Percentiles rank a stretch among this genome's conserved stretches.
phyloP scores from a whole-genome alignment of 177 flowering plant species.

The Vitis hybrid region DNA sequence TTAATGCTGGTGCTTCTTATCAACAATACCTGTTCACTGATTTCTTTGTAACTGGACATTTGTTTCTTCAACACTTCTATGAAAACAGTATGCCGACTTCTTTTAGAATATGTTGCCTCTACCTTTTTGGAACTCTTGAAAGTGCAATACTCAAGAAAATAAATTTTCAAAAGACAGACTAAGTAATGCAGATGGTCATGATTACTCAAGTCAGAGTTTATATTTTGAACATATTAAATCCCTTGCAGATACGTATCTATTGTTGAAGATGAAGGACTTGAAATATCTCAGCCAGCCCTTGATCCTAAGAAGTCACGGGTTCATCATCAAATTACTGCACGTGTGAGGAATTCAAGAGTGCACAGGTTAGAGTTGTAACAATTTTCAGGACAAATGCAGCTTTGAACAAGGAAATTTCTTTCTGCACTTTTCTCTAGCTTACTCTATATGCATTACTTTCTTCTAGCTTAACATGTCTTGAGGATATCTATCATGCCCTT shows the following conservation, averaged over 20 bases:
- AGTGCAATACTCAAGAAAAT: background rate
- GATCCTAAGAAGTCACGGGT: slow-evolving; percentile 72
- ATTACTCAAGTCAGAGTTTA: background rate
- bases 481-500: too few species aligned
- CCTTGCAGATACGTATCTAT: slow-evolving; percentile 67
- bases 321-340: slow-evolving; percentile 86
- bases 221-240: background rate
- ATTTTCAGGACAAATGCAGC: background rate
- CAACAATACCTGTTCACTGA: too few species aligned
- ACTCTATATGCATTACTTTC: too few species aligned
- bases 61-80: too few species aligned
- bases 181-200: background rate
- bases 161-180: background rate
- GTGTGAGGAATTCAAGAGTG: slow-evolving; percentile 50
- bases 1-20: too few species aligned
- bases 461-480: too few species aligned
- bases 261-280: slow-evolving; percentile 78
- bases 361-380: slow-evolving; percentile 61
- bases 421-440: too few species aligned
- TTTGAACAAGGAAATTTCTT: background rate
- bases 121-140: background rate
- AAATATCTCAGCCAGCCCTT: slow-evolving; percentile 97
- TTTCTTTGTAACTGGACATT: too few species aligned
- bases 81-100: too few species aligned
- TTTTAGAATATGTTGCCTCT: background rate